These are phyloP conservation scores for Podospora appendiculata DNA, from an alignment of 495 filamentous ascomycete genomes.

Conservation along the genomic window DNA sequence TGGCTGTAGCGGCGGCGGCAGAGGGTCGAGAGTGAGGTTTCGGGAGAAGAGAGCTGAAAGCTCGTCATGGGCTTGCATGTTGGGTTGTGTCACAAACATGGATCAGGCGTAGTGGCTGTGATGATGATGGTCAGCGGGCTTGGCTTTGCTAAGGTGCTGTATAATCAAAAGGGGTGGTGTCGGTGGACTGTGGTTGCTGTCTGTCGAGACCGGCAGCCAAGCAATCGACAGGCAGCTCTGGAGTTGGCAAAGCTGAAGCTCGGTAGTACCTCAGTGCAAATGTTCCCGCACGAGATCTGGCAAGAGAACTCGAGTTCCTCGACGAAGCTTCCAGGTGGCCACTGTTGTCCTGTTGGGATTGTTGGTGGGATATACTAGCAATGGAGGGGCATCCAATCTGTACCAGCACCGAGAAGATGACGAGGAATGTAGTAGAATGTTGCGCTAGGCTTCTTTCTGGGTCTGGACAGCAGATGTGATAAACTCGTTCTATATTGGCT, in stretches of 20 bases:
- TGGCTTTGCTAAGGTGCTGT: neutral
- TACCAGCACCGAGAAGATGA: neutral
- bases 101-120: constrained; percentile 4
- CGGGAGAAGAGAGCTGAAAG: constrained; percentile 59
- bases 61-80: constrained; percentile 53
- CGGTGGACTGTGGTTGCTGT: too few species aligned
- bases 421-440: constrained; percentile 4
- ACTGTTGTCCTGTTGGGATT: too few species aligned
- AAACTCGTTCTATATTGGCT: constrained; percentile 44
- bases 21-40: constrained; percentile 49
- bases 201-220: too few species aligned
- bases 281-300: too few species aligned
- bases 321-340: too few species aligned
- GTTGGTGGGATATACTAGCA: constrained; percentile 4
- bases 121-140: constrained; percentile 5
- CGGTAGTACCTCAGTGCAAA: too few species aligned
- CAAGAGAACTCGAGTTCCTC: too few species aligned
- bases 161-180: too few species aligned
- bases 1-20: constrained; percentile 11
- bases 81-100: constrained; percentile 31
- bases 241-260: too few species aligned
- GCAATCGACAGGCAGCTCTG: too few species aligned
- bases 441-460: constrained; percentile 17
- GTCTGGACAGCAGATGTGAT: constrained; percentile 22
- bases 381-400: constrained; percentile 15